Conservation (phyloP, 2,329 filamentous ascomycete genomes). For the Fusarium sp. region DNA sequence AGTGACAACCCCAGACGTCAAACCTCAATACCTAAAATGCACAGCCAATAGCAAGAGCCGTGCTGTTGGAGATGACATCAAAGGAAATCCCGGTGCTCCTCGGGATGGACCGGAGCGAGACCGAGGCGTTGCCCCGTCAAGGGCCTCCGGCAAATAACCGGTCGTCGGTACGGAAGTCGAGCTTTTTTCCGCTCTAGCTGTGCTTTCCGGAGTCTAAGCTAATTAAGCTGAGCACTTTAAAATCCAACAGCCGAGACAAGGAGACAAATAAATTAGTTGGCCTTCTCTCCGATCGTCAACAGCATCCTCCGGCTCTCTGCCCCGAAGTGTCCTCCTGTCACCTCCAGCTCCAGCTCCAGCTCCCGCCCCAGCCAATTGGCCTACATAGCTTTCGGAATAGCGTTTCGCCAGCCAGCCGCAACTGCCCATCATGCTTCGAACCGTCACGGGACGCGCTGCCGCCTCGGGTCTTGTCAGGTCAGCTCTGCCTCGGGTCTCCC, state of each 20-base stretch:
- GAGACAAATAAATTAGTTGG: constrained; percentile 18
- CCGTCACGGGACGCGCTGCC: constrained; percentile 44
- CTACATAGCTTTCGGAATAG: constrained; percentile 23
- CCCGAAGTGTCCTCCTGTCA: constrained; percentile 7
- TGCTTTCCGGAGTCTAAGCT: constrained; percentile 12
- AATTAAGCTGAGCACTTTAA: constrained; percentile 30
- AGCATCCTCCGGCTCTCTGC: constrained; percentile 4
- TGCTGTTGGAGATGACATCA: not conserved
- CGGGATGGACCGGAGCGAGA: constrained; percentile 31
- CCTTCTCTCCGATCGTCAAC: constrained; percentile 21
- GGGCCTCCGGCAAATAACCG: constrained; percentile 37
- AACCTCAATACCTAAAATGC: not conserved
- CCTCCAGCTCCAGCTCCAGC: constrained; percentile 3
- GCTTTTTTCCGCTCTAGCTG: constrained; percentile 17
- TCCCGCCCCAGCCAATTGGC: constrained; percentile 29
- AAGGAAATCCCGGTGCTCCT: constrained; percentile 3
- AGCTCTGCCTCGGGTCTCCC: constrained; percentile 42
- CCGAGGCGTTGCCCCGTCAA: constrained; percentile 20
- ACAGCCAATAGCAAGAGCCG: constrained; percentile 9
- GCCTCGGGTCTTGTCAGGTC: constrained; percentile 41
- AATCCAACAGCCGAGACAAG: constrained; percentile 30
- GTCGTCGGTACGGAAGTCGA: constrained; percentile 14
- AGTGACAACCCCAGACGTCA: constrained; percentile 13
- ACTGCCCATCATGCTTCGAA: constrained; percentile 45
- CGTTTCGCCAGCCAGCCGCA: constrained; percentile 28